Evolutionary conservation across 768 basidiomycete species (phyloP), one percentile per base, ranked within the genome.

Genomic region (Psilocybe cubensis): DNA sequence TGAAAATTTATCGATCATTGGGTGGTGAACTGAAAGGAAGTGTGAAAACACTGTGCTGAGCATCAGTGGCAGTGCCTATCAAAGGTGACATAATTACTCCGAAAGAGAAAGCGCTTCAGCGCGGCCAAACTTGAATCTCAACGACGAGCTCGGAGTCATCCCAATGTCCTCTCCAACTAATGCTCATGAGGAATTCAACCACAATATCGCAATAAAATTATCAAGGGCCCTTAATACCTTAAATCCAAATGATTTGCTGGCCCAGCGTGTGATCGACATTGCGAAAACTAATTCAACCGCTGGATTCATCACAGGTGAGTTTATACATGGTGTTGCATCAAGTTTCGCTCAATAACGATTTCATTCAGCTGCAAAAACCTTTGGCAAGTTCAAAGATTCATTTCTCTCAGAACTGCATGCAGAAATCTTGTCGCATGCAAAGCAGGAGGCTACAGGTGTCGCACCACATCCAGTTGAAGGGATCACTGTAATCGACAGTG

Each of bases 301-400:
- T 11, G 85, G 79, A 2, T 94, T 95, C 69, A 81, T 85, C 44
- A 79, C 80, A 73, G 91, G 91, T 91, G 57, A 44, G 77, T 67
- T 33, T 7, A 11, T 8, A 11, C n/a, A 31, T 35, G 24, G 20
- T 44, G 18, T 17, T 23, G 21, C 48, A n/a, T 40, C 9, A 14
- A 52, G 38, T 40, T 12, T 18, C 25, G 18, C 58, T 52, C 41
- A 23, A 59, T 33, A 12, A 29, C 50, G 17, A 56, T 29, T 51
- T 23, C n/a, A 21, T 60, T 1, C 63, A 88, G 92, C 92, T 63
- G 89, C 90, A 29, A 83, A 79, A 60, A 76, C 87, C 28, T 96
- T 97, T 76, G 94, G 92, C 70, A 91, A 91, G 78, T 95, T 96
- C 68, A 81, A 88, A 67, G 84, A 86, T 67, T 83, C 86, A 31